Percentiles rank a stretch among this genome's conserved stretches.
Evolutionary conservation across 148 eudicot genomes (phyloP).

Genomic region (Nepenthes gracilis): DNA sequence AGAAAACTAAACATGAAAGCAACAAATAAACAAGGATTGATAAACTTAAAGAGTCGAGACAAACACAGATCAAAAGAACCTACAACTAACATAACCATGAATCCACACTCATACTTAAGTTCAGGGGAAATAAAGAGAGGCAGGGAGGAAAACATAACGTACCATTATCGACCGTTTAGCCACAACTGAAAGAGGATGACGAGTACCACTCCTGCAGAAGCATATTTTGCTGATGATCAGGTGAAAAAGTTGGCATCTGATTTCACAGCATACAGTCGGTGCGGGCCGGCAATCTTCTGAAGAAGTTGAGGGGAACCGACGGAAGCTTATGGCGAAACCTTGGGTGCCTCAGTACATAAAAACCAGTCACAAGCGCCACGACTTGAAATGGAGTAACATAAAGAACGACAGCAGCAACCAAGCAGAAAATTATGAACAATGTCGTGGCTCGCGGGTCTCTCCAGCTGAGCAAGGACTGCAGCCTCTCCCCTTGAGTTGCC

Average conservation of each 20-base stretch:
- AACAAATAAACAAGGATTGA: slow-evolving; percentile 3
- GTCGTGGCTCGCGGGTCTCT: slow-evolving; percentile 57
- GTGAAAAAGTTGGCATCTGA: neutral
- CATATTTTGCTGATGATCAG: neutral
- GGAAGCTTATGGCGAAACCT: slow-evolving; percentile 57
- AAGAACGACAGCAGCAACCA: slow-evolving; percentile 41
- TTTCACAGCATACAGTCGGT: slow-evolving; percentile 50
- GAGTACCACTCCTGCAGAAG: neutral
- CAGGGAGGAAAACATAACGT: neutral
- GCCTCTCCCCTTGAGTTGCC: slow-evolving; percentile 58
- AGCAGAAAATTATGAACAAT: slow-evolving; percentile 44
- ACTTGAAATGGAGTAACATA: slow-evolving; percentile 56
- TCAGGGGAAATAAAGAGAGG: neutral
- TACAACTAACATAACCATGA: slow-evolving; percentile 3
- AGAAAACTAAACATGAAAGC: neutral
- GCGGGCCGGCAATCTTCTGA: slow-evolving; percentile 56
- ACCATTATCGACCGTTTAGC: slow-evolving; percentile 2
- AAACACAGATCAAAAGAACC: slow-evolving; percentile 2
- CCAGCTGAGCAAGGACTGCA: slow-evolving; percentile 56
- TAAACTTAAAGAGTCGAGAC: neutral
- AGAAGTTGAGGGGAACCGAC: slow-evolving; percentile 50
- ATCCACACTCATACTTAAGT: neutral
- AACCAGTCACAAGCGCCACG: slow-evolving; percentile 38
- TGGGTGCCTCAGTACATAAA: slow-evolving; percentile 50
- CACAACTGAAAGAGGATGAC: neutral